Evolutionary conservation across 2,329 filamentous ascomycete genomes (phyloP).

Genomic region (Aspergillus sp.): DNA sequence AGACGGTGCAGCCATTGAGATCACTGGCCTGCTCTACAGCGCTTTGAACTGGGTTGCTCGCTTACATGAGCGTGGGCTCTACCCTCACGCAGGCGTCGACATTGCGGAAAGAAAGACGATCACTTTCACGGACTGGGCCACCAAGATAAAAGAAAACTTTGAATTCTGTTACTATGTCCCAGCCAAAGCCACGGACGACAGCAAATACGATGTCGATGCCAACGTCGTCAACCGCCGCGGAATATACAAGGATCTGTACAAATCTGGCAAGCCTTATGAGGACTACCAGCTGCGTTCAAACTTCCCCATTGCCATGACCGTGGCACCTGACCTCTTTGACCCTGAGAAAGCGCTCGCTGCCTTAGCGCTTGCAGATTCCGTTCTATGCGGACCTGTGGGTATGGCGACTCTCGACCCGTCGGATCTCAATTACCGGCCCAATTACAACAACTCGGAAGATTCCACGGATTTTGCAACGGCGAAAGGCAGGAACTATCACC

Average conservation of each 20-base stretch:
- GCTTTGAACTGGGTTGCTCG: constrained; percentile 74
- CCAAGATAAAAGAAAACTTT: constrained; percentile 77
- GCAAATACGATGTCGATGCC: constrained; percentile 75
- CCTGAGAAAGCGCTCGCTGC: constrained; percentile 73
- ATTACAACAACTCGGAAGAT: constrained; percentile 95
- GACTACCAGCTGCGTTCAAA: constrained; percentile 96
- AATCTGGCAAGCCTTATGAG: constrained; percentile 90
- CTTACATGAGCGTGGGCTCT: constrained; percentile 66
- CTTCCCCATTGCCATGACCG: constrained; percentile 93
- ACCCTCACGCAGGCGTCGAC: constrained; percentile 70
- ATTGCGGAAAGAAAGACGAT: constrained; percentile 61
- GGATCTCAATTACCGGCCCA: constrained; percentile 89
- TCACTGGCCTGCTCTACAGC: constrained; percentile 90
- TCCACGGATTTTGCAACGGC: constrained; percentile 84
- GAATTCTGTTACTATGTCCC: constrained; percentile 92
- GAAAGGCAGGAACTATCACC: constrained; percentile 96
- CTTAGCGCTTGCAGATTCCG: constrained; percentile 73
- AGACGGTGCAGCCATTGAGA: constrained; percentile 92
- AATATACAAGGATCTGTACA: constrained; percentile 97
- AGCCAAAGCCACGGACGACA: constrained; percentile 64
- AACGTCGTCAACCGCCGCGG: constrained; percentile 81
- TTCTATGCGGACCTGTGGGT: constrained; percentile 80
- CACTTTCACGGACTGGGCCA: constrained; percentile 75
- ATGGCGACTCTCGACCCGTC: constrained; percentile 94
- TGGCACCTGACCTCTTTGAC: constrained; percentile 84